Base-by-base conservation (phyloP, 306 rosid genomes). In the Cucumis cinereus region DNA sequence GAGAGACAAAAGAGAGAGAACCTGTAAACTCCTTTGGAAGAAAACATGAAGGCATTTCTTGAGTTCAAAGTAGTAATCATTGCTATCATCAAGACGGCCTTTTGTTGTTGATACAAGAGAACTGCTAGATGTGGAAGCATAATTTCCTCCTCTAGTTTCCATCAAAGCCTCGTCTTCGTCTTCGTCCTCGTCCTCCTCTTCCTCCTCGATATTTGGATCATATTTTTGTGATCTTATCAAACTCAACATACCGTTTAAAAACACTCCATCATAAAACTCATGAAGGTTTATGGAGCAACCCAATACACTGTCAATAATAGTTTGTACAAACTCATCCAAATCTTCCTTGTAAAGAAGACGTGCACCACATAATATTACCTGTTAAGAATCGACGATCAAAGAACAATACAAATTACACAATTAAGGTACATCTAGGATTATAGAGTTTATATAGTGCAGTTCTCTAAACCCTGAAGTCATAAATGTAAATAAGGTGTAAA, bases 271-370 rank as follows among this genome's bases (percentile, higher is more conserved):
- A 17, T 55, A 35, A 64, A 55, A 50, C 8, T 7, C 28, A 28
- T 5, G 53, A 4, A 30, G 23, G 24, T 7, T 30, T 60, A 19
- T 63, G 78, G 76, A 6, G 36, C 14, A 52, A 8, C 10, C 8
- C 26, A 63, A 20, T 7, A 41, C 41, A 35, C 20, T 24, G 3
- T 14, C 30, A 0, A 16, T 35, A 7, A 81, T 72, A 15, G 45
- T 15, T 3, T 73, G 19, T 30, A 56, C 16, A n/a, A 73, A 9
- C 13, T 38, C 60, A 22, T 45, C 24, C 16, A 74, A 1, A n/a
- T 78, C 59, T 33, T 82, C 47, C 67, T 82, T 33, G 5, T 63
- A 78, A 36, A 78, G 5, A 13, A 78, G 17, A 20, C 57, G 60
- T 24, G 67, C 71, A 23, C 81, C 84, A 40, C 76, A 47, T 70